Evolutionary conservation across 768 basidiomycete genomes (phyloP).

Genomic region (Coprinellus micaceus): DNA sequence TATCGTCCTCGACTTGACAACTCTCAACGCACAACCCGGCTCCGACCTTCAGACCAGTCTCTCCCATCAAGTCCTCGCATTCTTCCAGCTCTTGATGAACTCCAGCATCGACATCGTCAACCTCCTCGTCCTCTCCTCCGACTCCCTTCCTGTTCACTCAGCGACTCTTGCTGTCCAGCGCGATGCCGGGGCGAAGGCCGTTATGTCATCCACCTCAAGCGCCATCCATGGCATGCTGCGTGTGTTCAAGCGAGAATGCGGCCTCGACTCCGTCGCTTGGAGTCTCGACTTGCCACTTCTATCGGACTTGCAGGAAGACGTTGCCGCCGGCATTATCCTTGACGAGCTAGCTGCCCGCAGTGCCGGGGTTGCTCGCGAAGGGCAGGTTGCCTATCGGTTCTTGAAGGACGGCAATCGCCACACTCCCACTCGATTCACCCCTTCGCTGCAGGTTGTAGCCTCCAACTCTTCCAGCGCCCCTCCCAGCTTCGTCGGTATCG

Average conservation of each 20-base stretch:
- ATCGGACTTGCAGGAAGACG: neutral
- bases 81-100: constrained; percentile 20
- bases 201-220: neutral
- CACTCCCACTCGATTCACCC: neutral
- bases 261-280: constrained; percentile 18
- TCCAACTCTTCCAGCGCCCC: neutral
- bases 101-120: constrained; percentile 16
- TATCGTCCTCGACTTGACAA: constrained; percentile 22
- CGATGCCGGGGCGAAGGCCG: neutral
- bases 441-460: neutral
- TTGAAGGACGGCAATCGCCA: neutral
- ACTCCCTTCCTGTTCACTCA: constrained; percentile 18
- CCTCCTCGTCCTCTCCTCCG: constrained; percentile 20
- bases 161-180: neutral
- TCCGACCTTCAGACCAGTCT: constrained; percentile 16
- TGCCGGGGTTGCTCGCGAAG: neutral
- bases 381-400: neutral
- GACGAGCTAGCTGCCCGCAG: neutral
- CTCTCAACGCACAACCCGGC: constrained; percentile 15
- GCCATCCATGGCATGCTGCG: constrained; percentile 25
- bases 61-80: constrained; percentile 17
- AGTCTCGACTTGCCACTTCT: constrained; percentile 20
- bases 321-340: neutral
- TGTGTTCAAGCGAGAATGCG: constrained; percentile 25
- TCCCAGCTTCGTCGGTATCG: constrained; percentile 16